Evolutionary conservation across 106 monocot species (phyloP), one percentile per base, ranked within the genome.

Genomic region (Acorus calamus): DNA sequence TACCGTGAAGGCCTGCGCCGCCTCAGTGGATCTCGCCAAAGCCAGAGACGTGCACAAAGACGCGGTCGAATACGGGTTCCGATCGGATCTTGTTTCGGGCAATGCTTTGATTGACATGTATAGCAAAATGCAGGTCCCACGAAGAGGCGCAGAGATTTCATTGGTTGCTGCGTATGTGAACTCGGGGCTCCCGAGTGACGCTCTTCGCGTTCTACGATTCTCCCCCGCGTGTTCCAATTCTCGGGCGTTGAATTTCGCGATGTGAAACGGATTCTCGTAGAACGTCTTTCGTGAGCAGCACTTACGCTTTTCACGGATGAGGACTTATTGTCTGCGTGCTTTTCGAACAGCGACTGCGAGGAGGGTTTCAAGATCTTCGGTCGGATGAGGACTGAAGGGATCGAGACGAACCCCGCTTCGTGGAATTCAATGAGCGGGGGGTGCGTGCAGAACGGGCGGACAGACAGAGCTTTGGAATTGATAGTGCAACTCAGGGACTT

Each of bases 361-460:
- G 82, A 89, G 62, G 89, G 70, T 47, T 10, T 83, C 8, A 66
- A 66, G 42, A 64, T 89, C 49, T 78, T 85, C 14, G 47, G 69
- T 2, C 57, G 14, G 59, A 89, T 89, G 82, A 61, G 75, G 56
- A 10, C 12, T 45, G 66, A 70, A 28, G 44, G 59, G 8, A 12
- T 42, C 45, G 3, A 13, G 3, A 43, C 73, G 66, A 75, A 52
- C 44, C 68, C 65, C 9, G 72, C 82, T 60, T 78, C 85, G 7
- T 89, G 89, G 85, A 89, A 89, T 70, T 77, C 76, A 42, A 63
- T 85, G 77, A 85, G 85, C 14, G 74, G 80, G 57, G 89, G 85
- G 7, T 77, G 73, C 5, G 59, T 65, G 3, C 74, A 82, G 50
- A 69, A 69, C 61, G 79, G 77, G 43, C 69, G 53, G 41, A 43